Conservation (phyloP, 31 red algal species). For the Porphyra umbilicalis region DNA sequence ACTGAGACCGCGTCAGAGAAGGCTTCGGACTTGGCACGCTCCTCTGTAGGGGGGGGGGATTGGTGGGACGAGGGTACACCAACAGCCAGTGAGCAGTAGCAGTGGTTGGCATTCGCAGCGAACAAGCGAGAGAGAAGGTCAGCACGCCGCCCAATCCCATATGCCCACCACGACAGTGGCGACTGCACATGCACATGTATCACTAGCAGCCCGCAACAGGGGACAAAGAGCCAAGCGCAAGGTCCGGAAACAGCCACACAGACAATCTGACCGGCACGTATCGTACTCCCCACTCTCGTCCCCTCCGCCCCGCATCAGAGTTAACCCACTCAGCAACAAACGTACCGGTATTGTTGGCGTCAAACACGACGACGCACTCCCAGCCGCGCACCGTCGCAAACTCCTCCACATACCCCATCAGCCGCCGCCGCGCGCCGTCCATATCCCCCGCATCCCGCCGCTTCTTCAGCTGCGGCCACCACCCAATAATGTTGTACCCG, state of each 20-base stretch:
- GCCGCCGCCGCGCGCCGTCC: conserved; percentile 30
- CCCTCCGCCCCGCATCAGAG: no score
- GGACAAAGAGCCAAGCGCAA: not conserved
- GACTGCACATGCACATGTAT: no score
- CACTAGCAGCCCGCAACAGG: not conserved
- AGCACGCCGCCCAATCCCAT: not conserved
- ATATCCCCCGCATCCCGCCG: conserved; percentile 32
- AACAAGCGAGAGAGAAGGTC: not conserved
- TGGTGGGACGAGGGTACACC: not conserved
- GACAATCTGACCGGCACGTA: no score
- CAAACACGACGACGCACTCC: conserved; percentile 67
- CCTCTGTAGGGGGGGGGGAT: not conserved
- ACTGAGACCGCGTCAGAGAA: conserved; percentile 10
- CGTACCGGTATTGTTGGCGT: conserved; percentile 27
- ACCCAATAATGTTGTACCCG: conserved; percentile 75
- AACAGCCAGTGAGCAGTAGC: no score
- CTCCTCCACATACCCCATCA: conserved; percentile 40
- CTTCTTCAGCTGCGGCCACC: conserved; percentile 51
- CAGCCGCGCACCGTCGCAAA: conserved; percentile 45
- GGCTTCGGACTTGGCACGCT: not conserved
- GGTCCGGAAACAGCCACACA: no score
- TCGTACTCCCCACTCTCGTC: no score
- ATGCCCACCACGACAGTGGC: no score
- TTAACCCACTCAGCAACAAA: no score
- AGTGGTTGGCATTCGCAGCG: no score